Evolutionary conservation across 768 basidiomycete genomes (phyloP), one percentile per base, ranked within the genome.

Genomic region (Lentinula detonsa): DNA sequence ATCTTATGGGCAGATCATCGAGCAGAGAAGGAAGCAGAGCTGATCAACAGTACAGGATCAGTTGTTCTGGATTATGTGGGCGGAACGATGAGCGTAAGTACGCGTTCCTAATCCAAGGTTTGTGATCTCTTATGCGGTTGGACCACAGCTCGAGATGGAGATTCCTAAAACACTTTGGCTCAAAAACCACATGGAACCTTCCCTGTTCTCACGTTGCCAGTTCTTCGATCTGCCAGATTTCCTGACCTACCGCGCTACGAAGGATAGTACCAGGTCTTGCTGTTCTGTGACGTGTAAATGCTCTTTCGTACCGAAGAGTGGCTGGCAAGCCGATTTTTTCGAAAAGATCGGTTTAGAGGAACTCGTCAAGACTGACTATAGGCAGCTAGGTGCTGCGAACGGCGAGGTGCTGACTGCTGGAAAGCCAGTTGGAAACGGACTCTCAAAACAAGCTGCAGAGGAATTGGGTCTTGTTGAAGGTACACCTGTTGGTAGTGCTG

Each of bases 211-310:
- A 23, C 77, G 77, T 58, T 91, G 88, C 74, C 88, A 92, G 67
- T 91, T 91, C 76, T 91, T 87, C 72, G 95, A 96, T 69, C 84
- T 97, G 16, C 95, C 95, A n/a, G 95, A 97, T 74, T 95, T 86
- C 77, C 81, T 99, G 56, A 98, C 97, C 0, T 98, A 95, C 78
- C 88, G 86, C 53, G 92, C 93, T 8, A 99, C 97, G 0, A 77
- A 76, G 60, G 84, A 86, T 66, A 76, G 77, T 45, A 84, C 84
- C 3, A 86, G 96, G 35, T 97, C 95, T 1, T 86, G 83, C 71
- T 98, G 97, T 73, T 98, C 95, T 1, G 77, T 98, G 51, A 93
- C 93, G 1, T 99, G 96, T 81, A 98, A 98, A 75, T 98, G 91
- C 74, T 92, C 91, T 7, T 98, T 86, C 72, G 85, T 97, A 34